Evolutionary conservation across 2,329 filamentous ascomycete species (phyloP), one percentile per base, ranked within the genome.

Genomic region (Nemania abortiva): DNA sequence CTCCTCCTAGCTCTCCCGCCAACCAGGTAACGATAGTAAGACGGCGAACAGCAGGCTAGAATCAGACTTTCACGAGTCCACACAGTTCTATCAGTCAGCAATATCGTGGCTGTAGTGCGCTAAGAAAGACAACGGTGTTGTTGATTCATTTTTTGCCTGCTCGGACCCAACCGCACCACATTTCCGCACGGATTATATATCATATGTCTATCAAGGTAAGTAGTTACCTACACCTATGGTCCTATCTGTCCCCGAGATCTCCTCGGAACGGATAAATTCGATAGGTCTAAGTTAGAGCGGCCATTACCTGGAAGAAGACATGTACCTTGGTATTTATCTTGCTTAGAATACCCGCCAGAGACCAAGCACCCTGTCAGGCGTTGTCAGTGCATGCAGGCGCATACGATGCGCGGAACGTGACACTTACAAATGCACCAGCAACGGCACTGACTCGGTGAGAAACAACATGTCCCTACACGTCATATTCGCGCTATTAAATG

Each of bases 381-480:
- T 37, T 39, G 55, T 42, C 20, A 49, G 29, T 54, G 60, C 65
- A 64, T 66, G 52, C 50, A 66, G 54, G 42, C 62, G 61, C 69
- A 70, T 70, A 65, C 34, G 37, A 62, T 52, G n/a, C 34, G 39
- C 61, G 67, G 60, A 71, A 70, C 69, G 60, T 71, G 69, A 67
- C 60, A 62, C 54, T 70, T 64, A 60, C 54, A 59, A 39, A 55
- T 57, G 65, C 31, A 31, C 31, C 47, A 63, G 37, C 39, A 37
- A 42, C 56, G 45, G 56, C 18, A 56, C 42, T 42, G 49, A 60
- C 61, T 34, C 42, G 45, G 62, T 31, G 45, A 53, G 50, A 54
- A 56, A 57, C 2, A 52, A 24, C 4, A 61, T 49, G 24, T 54
- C 29, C 49, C 45, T 61, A 63, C 66, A 60, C 55, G 63, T 69